Evolutionary conservation across 2,329 filamentous ascomycete genomes (phyloP), one percentile per base, ranked within the genome.

Genomic region (Neofusicoccum laricinum): DNA sequence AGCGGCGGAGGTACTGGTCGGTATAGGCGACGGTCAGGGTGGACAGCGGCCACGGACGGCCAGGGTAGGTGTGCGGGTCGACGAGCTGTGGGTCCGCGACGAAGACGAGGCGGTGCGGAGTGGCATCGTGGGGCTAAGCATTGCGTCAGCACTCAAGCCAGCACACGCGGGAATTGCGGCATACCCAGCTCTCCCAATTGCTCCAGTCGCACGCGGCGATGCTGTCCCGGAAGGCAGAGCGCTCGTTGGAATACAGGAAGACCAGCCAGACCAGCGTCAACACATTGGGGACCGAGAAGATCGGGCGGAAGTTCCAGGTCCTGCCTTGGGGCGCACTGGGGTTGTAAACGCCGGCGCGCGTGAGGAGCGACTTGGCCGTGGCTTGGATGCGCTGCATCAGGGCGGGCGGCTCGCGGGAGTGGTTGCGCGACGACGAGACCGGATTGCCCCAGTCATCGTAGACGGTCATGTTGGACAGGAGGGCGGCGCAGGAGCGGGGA

Each of bases 61-160:
- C 92, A 2, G 93, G 92, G 72, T 97, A 97, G n/a, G 93, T 96
- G 76, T 97, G 92, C 63, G 93, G 91, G 77, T 97, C 93, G 72
- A 95, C 92, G 65, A 97, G 85, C 76, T 97, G 93, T 48, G 93
- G 93, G 73, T 97, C 93, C 66, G 93, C 92, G 69, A 97, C 84
- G 74, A 97, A 88, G 70, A 92, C 83, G 69, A 96, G 84, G 73
- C 89, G 91, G 76, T 98, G 93, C 32, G 95, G 95, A 38, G 85
- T 87, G 58, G 93, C 90, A 69, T 84, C 87, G 71, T 85, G 78
- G 61, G 93, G 92, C 95, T 97, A 72, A 41, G 41, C 6, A 15
- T 19, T 5, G 10, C 34, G 46, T 75, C 36, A 73, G 67, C 46
- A 61, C 30, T 21, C 48, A 10, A 15, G 32, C 15, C 15, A 11